Evolutionary conservation across 306 rosid species (phyloP).

Genomic region (Trifolium subterraneum): DNA sequence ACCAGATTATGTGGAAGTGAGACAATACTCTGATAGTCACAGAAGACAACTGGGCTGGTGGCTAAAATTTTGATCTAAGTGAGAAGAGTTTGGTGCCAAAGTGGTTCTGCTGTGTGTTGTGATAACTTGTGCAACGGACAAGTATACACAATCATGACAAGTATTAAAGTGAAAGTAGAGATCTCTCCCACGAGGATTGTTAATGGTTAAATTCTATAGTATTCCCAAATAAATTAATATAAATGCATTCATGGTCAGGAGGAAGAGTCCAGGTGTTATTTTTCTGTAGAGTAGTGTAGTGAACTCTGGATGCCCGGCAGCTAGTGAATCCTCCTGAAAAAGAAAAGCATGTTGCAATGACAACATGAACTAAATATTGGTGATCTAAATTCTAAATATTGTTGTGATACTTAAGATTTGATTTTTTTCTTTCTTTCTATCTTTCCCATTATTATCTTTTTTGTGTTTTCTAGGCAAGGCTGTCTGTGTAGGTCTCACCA

Average conservation of each 20-base stretch:
- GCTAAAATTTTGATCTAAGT: too few relatives aligned
- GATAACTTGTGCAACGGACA: too few relatives aligned
- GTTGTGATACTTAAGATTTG: conserved; percentile 12
- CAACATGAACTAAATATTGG: conserved; percentile 1
- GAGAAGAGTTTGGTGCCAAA: too few relatives aligned
- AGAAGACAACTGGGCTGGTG: too few relatives aligned
- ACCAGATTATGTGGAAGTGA: too few relatives aligned
- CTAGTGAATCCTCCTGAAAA: not conserved
- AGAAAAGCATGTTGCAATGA: conserved; percentile 17
- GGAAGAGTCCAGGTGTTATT: not conserved
- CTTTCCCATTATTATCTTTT: conserved; percentile 3
- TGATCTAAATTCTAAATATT: not conserved
- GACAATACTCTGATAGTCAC: too few relatives aligned
- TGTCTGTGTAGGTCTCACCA: conserved; percentile 4
- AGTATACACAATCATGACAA: too few relatives aligned
- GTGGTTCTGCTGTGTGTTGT: too few relatives aligned
- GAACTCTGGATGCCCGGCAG: not conserved
- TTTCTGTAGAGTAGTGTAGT: not conserved
- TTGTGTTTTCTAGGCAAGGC: conserved; percentile 1
- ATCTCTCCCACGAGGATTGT: too few relatives aligned
- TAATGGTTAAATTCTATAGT: too few relatives aligned
- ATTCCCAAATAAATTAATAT: too few relatives aligned
- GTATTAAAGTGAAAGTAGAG: too few relatives aligned
- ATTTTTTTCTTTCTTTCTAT: not conserved
- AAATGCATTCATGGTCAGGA: not conserved